Base-by-base conservation (phyloP, 2,329 filamentous ascomycete genomes). In the Ascochyta viciae-villosae region DNA sequence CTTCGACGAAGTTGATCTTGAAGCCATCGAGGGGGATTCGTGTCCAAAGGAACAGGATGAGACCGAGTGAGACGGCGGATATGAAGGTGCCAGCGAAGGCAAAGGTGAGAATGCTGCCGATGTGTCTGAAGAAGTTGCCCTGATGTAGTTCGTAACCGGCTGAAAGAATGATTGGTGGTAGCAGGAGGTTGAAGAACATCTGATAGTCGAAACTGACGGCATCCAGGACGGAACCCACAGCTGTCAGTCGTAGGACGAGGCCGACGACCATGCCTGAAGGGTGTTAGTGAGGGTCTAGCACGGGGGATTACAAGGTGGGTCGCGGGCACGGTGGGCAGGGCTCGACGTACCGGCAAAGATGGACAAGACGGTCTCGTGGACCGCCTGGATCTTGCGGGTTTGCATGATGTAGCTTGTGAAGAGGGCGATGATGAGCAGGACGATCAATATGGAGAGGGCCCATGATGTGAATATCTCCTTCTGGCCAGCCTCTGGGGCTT, bases 81-180 rank as follows among this genome's bases (percentile, higher is more conserved):
- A 99, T 90, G 73, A 99, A 97, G 0, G 95, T 99, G 29, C 95
- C 95, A 45, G 91, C 93, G 74, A 99, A 98, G 26, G 95, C 95
- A 76, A 99, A 99, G 4, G 95, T 98, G 64, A 99, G 81, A 68
- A 99, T 99, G 6, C 92, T 96, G 60, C 95, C 94, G 59, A 98
- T 96, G 71, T 99, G 96, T 63, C 94, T 89, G 79, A 99, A 99
- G 84, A 99, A 99, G 80, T 99, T 99, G 67, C 91, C 93, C 80
- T 99, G 95, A 76, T 99, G 95, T 58, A 99, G 79, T 78, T 99
- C 95, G 79, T 98, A 99, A 50, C 95, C 95, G 15, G 94, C 97
- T 15, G 93, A 94, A 26, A 99, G 84, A 74, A 99, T 99, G 74
- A 99, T 99, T 53, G 95, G 95, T 34, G 95, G 95, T n/a, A 99